phyloP scores from a whole-genome alignment of 805 yeast genomes.

The Hanseniaspora meyeri region DNA sequence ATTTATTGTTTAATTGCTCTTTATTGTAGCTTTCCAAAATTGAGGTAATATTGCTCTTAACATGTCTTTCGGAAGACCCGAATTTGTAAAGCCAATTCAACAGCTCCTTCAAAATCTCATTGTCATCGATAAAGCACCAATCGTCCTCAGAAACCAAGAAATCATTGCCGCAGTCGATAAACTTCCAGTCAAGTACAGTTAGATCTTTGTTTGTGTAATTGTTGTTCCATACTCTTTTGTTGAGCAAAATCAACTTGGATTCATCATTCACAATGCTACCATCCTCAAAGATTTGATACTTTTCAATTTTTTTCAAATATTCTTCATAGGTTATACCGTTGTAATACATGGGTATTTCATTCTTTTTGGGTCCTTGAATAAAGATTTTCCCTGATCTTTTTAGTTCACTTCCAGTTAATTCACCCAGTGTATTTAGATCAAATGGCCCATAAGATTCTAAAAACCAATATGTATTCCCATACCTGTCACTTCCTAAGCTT shows the following conservation, averaged over 20 bases:
- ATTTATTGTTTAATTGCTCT: background rate
- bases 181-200: conserved; percentile 39
- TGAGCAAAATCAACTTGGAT: conserved; percentile 18
- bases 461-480: conserved; percentile 90
- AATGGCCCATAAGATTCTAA: conserved; percentile 68
- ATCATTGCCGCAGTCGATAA: conserved; percentile 53
- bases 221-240: conserved; percentile 16
- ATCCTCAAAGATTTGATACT: conserved; percentile 14
- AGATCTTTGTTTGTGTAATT: conserved; percentile 17
- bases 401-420: conserved; percentile 23
- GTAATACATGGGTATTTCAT: conserved; percentile 31
- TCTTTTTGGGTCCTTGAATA: conserved; percentile 78
- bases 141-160: conserved; percentile 39
- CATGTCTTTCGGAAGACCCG: conserved; percentile 59
- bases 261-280: conserved; percentile 19
- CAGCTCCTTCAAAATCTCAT: conserved; percentile 44
- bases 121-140: conserved; percentile 63
- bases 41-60: conserved; percentile 47
- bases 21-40: conserved; percentile 30
- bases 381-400: conserved; percentile 72
- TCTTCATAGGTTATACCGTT: conserved; percentile 22
- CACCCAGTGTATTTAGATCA: conserved; percentile 33
- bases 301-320: conserved; percentile 23
- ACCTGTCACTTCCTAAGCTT: conserved; percentile 69
- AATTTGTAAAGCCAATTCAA: conserved; percentile 58